These are phyloP conservation scores for Trypanosoma cruzi DNA, from an alignment of 208 protist species.

Conservation along the genomic window DNA sequence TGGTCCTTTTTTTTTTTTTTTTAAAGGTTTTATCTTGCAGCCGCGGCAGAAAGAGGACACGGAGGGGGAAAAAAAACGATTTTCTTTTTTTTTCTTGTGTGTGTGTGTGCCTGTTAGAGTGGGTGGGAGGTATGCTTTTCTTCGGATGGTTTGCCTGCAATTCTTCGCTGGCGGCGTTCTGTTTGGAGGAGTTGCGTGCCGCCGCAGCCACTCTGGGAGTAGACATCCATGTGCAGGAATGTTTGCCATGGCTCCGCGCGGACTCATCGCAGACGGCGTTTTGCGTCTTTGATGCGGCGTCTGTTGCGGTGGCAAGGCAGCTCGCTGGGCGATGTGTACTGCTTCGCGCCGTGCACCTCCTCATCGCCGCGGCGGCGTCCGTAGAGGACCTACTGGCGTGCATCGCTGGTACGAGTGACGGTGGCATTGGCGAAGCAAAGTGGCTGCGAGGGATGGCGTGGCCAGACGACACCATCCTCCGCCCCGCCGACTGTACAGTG, in stretches of 20 bases:
- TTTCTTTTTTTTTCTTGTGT: neutral
- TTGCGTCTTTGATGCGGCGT: conserved; percentile 26
- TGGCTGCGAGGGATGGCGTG: neutral
- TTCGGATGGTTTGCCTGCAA: conserved; percentile 76
- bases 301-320: conserved; percentile 4
- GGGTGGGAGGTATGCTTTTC: conserved; percentile 39
- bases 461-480: neutral
- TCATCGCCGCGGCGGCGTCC: conserved; percentile 47
- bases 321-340: conserved; percentile 20
- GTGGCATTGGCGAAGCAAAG: neutral
- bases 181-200: conserved; percentile 50
- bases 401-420: neutral
- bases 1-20: neutral
- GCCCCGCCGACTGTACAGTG: neutral
- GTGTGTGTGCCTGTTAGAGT: conserved; percentile 11
- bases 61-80: neutral
- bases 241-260: conserved; percentile 17
- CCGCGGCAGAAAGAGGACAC: neutral
- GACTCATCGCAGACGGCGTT: neutral
- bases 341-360: conserved; percentile 28
- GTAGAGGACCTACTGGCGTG: conserved; percentile 47
- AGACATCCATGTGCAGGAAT: conserved; percentile 36
- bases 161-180: conserved; percentile 52
- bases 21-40: neutral
- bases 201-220: conserved; percentile 46